Evolutionary conservation across 495 filamentous ascomycete genomes (phyloP), one percentile per base, ranked within the genome.

Genomic region (Saxophila tyrrhenica): DNA sequence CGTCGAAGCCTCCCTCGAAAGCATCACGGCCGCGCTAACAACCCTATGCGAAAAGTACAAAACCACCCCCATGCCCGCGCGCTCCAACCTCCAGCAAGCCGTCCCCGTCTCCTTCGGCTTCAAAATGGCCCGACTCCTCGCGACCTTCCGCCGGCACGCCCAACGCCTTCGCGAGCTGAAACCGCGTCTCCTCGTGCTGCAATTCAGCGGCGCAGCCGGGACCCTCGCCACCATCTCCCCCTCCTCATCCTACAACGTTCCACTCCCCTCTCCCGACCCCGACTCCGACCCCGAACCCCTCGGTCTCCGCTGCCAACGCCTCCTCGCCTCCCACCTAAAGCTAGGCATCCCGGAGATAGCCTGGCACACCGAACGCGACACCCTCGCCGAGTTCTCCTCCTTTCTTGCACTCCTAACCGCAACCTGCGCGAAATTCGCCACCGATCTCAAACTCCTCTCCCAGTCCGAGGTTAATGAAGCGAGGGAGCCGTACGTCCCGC

Each of bases 281-380:
- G n/a, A n/a, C 46, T 19, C 32, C 25, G 51, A 44, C 23, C 5
- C n/a, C n/a, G 23, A 24, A 11, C 50, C 54, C 2, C 54, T 60
- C 19, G 60, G 23, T 9, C 41, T 62, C 1, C 52, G 50, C 15
- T 62, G 60, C 50, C 60, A 62, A 38, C 21, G 25, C 3, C 52
- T 56, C 1, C 38, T 62, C 15, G 60, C 60, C 8, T 21, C 19
- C 2, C 49, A 60, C 21, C 60, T 62, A 10, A 52, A 44, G 22
- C 57, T 62, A 7, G 48, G 1, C 16, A 48, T 57, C 15, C 60
- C 60, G 10, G 42, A 48, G 2, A 62, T 60, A n/a, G 60, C 60
- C 2, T 62, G 60, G 60, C 60, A 62, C 47, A 60, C 60, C 0
- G 60, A 62, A 43, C 60, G 60, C 15, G 60, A 62, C 57, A 51